Evolutionary conservation across 2,329 filamentous ascomycete species (phyloP).

Genomic region (Amylocarpus encephaloides): DNA sequence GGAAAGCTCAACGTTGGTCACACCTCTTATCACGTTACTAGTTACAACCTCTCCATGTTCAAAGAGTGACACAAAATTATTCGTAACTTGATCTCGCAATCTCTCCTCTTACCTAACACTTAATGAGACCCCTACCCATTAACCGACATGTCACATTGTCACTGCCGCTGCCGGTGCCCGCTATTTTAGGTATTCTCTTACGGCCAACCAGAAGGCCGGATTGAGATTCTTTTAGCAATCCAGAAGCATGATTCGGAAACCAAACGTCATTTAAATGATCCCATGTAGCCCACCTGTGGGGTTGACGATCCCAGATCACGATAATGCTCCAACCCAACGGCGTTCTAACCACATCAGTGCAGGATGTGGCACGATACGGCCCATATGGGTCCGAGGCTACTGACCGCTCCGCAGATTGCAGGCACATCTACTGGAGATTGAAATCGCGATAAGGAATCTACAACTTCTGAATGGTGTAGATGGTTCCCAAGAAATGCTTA

Average conservation of each 20-base stretch:
- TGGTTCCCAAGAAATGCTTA: not conserved
- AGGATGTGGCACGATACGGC: not conserved
- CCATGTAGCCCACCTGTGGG: conserved; percentile 17
- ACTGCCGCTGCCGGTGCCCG: not conserved
- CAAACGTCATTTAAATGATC: conserved; percentile 8
- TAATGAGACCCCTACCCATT: conserved; percentile 1
- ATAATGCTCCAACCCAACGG: not conserved
- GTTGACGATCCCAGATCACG: conserved; percentile 10
- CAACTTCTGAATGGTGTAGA: conserved; percentile 4
- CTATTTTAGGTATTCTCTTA: not conserved
- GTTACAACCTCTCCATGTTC: conserved; percentile 1
- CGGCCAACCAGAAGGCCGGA: conserved; percentile 7
- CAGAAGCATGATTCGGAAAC: conserved; percentile 5
- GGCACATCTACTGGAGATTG: too few relatives aligned
- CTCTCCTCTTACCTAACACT: conserved; percentile 7
- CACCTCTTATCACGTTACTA: conserved; percentile 5
- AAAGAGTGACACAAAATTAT: conserved; percentile 6
- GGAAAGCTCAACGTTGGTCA: not conserved
- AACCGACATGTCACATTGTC: not conserved
- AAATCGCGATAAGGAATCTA: conserved; percentile 6
- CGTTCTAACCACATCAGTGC: not conserved
- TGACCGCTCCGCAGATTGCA: not conserved
- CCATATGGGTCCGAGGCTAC: not conserved
- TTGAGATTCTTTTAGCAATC: conserved; percentile 22
- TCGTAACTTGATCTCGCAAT: conserved; percentile 2